A percentile compares a stretch with the other conserved stretches of the same genome.
phyloP scores from a whole-genome alignment of 805 yeast genomes.

The Starmera quercuum region DNA sequence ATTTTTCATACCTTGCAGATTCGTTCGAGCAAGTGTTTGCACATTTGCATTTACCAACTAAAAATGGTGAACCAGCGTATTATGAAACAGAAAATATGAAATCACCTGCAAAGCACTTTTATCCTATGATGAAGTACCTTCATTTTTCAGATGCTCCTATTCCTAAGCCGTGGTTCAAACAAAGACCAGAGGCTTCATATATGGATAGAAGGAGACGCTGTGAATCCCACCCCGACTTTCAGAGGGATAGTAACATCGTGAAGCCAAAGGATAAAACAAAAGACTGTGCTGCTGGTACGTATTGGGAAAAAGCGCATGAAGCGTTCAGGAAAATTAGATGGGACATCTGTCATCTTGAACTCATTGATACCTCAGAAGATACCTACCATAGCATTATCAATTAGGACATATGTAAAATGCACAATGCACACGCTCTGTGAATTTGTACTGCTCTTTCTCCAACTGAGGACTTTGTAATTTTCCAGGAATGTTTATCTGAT shows the following conservation, averaged over 20 bases:
- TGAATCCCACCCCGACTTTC: conserved; percentile 8
- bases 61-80: conserved; percentile 11
- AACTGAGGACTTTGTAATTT: too few species aligned
- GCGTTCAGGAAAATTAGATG: conserved; percentile 10
- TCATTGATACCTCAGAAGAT: conserved; percentile 11
- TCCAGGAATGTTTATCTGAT: too few species aligned
- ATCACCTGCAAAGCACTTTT: conserved; percentile 10
- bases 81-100: conserved; percentile 9
- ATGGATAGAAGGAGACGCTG: conserved; percentile 13
- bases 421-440: too few species aligned
- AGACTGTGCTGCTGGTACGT: conserved; percentile 16
- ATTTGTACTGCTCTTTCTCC: too few species aligned
- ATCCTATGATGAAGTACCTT: conserved; percentile 32
- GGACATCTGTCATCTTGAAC: conserved; percentile 17
- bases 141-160: conserved; percentile 65
- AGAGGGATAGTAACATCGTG: conserved; percentile 1
- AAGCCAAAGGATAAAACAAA: conserved; percentile 2
- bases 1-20: conserved; percentile 33
- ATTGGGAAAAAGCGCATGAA: conserved; percentile 14
- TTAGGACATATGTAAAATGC: too few species aligned
- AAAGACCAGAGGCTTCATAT: conserved; percentile 5
- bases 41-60: conserved; percentile 9
- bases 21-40: conserved; percentile 33
- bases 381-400: conserved; percentile 15
- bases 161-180: conserved; percentile 53